These are phyloP conservation scores for Dipteronia dyeriana DNA, from an alignment of 345 rosid species.

Conservation along the genomic window DNA sequence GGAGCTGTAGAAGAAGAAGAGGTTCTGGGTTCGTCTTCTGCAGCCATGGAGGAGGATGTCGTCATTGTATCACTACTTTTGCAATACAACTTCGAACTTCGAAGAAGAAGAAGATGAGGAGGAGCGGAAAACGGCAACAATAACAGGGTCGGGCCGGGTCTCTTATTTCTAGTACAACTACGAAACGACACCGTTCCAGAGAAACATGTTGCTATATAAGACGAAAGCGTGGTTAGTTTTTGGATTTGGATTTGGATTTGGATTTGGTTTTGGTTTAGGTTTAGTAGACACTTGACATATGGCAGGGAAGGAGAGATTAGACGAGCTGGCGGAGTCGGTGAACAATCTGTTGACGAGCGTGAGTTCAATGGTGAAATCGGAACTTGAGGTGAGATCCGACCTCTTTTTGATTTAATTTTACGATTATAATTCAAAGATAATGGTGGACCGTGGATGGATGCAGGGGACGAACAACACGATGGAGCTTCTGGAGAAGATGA, in stretches of 20 bases:
- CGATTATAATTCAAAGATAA: not conserved
- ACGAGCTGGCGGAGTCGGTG: constrained; percentile 70
- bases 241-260: no score
- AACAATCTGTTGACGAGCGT: constrained; percentile 62
- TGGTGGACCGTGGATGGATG: not conserved
- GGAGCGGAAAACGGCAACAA: no score
- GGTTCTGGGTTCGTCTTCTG: constrained; percentile 5
- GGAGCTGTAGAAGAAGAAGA: constrained; percentile 21
- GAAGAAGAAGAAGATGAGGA: no score
- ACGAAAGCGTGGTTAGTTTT: no score
- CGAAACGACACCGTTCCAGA: not conserved
- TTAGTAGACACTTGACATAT: not conserved
- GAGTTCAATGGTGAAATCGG: constrained; percentile 76
- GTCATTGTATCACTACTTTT: not conserved
- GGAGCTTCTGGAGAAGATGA: constrained; percentile 89
- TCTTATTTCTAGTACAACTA: no score
- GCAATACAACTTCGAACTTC: no score
- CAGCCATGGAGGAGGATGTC: constrained; percentile 14
- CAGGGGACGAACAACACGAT: constrained; percentile 70
- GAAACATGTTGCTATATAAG: not conserved
- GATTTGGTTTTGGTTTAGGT: no score
- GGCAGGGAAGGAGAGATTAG: constrained; percentile 28
- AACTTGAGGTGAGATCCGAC: constrained; percentile 56
- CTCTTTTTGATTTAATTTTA: not conserved
- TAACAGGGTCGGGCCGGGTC: no score